phyloP scores from a whole-genome alignment of 352 stramenopile genomes.

The Phytophthora lateralis region DNA sequence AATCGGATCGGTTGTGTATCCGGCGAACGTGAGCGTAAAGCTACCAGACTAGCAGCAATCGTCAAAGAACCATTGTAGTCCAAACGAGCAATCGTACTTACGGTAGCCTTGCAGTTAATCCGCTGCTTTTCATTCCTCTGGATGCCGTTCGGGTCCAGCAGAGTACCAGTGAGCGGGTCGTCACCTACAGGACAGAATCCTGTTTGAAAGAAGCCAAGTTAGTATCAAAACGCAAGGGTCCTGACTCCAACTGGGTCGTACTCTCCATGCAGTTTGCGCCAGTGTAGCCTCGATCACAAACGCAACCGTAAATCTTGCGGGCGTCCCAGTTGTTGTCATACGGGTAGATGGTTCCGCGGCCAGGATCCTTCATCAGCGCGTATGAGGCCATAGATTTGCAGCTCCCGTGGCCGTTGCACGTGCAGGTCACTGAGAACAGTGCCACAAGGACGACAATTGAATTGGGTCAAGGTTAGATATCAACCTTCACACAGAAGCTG shows the following conservation, averaged over 20 bases:
- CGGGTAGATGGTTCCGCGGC: constrained; percentile 44
- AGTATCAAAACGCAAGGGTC: background rate
- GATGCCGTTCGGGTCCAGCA: constrained; percentile 61
- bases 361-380: constrained; percentile 65
- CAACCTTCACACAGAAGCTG: background rate
- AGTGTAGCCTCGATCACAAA: constrained; percentile 82
- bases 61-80: background rate
- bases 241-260: constrained; percentile 23
- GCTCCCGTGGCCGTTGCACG: constrained; percentile 78
- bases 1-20: constrained; percentile 78
- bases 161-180: constrained; percentile 84
- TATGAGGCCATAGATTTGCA: constrained; percentile 79
- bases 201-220: constrained; percentile 9
- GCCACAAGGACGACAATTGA: background rate
- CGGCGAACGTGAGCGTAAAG: constrained; percentile 88
- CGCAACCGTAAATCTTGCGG: constrained; percentile 83
- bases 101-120: constrained; percentile 74
- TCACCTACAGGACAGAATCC: constrained; percentile 82
- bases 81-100: constrained; percentile 14
- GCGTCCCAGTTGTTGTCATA: constrained; percentile 87
- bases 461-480: background rate
- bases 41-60: constrained; percentile 48
- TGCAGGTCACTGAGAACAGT: constrained; percentile 56
- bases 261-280: constrained; percentile 75
- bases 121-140: constrained; percentile 77